Base-by-base conservation (phyloP, 106 monocot genomes). In the Narthecium ossifragum region DNA sequence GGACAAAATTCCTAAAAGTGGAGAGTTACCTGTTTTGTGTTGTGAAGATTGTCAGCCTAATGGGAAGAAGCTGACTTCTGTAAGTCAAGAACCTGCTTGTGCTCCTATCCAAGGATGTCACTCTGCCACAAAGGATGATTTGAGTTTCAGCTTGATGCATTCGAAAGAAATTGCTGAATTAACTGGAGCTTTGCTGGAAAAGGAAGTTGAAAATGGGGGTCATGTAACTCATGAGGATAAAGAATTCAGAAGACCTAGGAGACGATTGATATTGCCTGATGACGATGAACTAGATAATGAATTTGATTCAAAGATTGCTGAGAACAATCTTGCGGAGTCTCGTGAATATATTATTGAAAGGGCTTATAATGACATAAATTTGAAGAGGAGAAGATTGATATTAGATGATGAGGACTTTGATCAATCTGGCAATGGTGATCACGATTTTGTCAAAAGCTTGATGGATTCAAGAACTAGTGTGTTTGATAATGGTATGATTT, bases 31-130 rank as follows among this genome's bases (percentile, higher is more conserved):
- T n/a, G n/a, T n/a, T n/a, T n/a, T n/a, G n/a, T n/a, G n/a, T n/a
- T 79, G 79, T 39, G 58, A 64, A 34, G 31, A 46, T 5, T 79
- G 79, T 51, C 30, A 48, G 28, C 13, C 26, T 40, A 70, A 11
- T 15, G 15, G 24, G 15, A 7, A 4, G 20, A 37, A 37, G 17
- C 7, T 38, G 10, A 20, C 34, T 20, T 51, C 52, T 27, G 6
- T 18, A 26, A 13, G 21, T 31, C 10, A 43, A 31, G 38, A 21
- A 64, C n/a, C 36, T 6, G 36, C 36, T 37, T 37, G 14, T 18
- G 1, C 14, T 1, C 5, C 0, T 17, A 0, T 13, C 14, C 17
- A 43, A 4, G 12, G 43, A 17, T 43, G 9, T 43, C 11, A 43
- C 18, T 13, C 18, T 43, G 0, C 43, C 6, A 17, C 43, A 3